Percentiles rank a stretch among this genome's conserved stretches.
Conservation (phyloP, 176 grass and related monocot species). For the Eleusine indica region DNA sequence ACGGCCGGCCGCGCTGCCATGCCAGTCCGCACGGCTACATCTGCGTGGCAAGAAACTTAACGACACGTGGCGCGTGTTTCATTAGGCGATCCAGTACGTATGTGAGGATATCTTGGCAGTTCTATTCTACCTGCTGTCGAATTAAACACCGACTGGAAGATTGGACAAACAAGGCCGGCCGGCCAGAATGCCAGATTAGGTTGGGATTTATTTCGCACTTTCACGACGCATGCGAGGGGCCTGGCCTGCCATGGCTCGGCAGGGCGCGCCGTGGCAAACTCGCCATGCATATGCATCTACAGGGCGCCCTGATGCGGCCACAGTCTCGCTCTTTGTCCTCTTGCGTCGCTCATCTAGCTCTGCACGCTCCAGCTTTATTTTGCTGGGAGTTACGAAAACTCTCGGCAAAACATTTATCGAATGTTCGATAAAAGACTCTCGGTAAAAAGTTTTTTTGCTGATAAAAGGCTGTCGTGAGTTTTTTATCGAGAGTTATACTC, state of each 20-base stretch:
- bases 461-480: too few relatives aligned
- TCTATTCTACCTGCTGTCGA: background rate
- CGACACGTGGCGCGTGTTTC: too few relatives aligned
- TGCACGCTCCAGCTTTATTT: too few relatives aligned
- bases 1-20: too few relatives aligned
- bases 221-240: background rate
- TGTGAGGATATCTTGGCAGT: background rate
- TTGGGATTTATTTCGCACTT: background rate
- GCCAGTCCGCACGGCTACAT: too few relatives aligned
- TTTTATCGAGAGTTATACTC: too few relatives aligned
- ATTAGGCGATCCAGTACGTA: too few relatives aligned
- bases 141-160: background rate
- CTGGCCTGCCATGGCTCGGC: background rate
- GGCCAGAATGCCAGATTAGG: background rate
- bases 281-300: background rate
- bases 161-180: background rate
- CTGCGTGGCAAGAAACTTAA: too few relatives aligned
- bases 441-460: too few relatives aligned
- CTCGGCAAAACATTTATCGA: too few relatives aligned
- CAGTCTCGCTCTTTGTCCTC: background rate
- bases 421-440: too few relatives aligned
- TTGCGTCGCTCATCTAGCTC: background rate
- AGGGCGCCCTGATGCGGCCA: background rate
- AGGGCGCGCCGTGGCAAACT: background rate
- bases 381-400: too few relatives aligned